Evolutionary conservation across 176 grass and related monocot genomes (phyloP).

Genomic region (Alopecurus myosuroides): DNA sequence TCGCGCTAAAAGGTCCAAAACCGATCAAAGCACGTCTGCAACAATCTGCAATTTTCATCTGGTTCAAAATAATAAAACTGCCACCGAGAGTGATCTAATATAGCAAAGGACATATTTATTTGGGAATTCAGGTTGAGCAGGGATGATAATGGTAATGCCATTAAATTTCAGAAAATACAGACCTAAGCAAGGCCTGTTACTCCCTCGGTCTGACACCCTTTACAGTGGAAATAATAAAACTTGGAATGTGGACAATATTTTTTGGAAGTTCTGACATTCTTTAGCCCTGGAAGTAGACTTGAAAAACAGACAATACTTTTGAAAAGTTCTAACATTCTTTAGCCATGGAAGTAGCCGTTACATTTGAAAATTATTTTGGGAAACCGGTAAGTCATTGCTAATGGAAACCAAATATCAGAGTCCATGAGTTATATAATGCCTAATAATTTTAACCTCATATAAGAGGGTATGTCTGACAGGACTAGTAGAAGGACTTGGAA

Average conservation of each 20-base stretch:
- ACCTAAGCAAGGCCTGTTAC: not conserved
- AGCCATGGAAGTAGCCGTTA: not conserved
- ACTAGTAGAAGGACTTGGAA: not conserved
- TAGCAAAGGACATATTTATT: not conserved
- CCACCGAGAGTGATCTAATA: not conserved
- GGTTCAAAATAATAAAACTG: not conserved
- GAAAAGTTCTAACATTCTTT: not conserved
- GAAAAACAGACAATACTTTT: not conserved
- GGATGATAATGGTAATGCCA: not conserved
- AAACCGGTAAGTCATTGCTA: not conserved
- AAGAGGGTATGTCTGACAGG: not conserved
- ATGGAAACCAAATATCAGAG: not conserved
- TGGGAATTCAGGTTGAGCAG: not conserved
- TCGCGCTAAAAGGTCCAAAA: not conserved
- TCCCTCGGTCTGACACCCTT: not conserved
- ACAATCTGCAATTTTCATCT: not conserved
- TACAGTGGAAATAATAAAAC: not conserved
- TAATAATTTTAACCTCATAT: not conserved
- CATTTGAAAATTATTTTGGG: not conserved
- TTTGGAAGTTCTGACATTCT: not conserved
- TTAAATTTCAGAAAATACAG: not conserved
- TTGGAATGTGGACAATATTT: not conserved
- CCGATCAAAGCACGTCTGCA: not conserved
- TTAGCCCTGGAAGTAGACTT: not conserved
- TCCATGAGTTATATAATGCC: not conserved